Evolutionary conservation across 1,284 basidiomycete genomes (phyloP).

Genomic region (Ceratobasidium sp.): DNA sequence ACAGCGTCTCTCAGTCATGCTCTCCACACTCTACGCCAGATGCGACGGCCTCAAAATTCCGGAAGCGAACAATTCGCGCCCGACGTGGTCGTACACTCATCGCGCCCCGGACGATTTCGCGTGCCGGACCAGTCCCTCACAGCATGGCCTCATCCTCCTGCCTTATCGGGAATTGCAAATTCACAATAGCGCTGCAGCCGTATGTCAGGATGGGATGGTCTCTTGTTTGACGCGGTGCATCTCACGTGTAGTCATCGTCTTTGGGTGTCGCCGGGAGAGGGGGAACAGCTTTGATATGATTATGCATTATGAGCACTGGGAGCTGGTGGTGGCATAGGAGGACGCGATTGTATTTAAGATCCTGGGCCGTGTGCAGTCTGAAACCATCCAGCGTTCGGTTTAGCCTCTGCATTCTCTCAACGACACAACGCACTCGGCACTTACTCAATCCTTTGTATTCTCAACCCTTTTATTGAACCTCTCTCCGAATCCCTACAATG

Average conservation of each 20-base stretch:
- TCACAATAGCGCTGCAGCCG: not conserved
- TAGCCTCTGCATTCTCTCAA: too few relatives aligned
- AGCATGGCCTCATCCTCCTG: conserved; percentile 32
- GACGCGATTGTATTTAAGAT: conserved; percentile 14
- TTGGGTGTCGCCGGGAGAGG: not conserved
- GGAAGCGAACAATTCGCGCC: conserved; percentile 41
- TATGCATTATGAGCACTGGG: not conserved
- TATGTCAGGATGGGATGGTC: not conserved
- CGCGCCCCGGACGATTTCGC: conserved; percentile 18
- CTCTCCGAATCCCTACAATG: not conserved
- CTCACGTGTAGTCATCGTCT: not conserved
- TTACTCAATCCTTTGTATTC: not conserved
- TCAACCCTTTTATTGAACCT: not conserved
- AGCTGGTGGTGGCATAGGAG: not conserved
- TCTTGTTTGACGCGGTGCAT: conserved; percentile 15
- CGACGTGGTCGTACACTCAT: not conserved
- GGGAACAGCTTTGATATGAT: conserved; percentile 16
- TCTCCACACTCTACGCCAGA: conserved; percentile 1
- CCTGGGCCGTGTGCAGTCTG: too few relatives aligned
- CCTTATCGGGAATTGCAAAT: conserved; percentile 31
- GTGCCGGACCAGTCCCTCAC: conserved; percentile 22
- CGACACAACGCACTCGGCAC: not conserved
- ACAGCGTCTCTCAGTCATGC: too few relatives aligned
- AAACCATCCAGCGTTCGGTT: too few relatives aligned
- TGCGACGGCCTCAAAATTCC: conserved; percentile 24